A percentile compares a stretch with the other conserved stretches of the same genome.
These are phyloP conservation scores for Torulaspora quercuum DNA, from an alignment of 805 yeast species.

Conservation along the genomic window DNA sequence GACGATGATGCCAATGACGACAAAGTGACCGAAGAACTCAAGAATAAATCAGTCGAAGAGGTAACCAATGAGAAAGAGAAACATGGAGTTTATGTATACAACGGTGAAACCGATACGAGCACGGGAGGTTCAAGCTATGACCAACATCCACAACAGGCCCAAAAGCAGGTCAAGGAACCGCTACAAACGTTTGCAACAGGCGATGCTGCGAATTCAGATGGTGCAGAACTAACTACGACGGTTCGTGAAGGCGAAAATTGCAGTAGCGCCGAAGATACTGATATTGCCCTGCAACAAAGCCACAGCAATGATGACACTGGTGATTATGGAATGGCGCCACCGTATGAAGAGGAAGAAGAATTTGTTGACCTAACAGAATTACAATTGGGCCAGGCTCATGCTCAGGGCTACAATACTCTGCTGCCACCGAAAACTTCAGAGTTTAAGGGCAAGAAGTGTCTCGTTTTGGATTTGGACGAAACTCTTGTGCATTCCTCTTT, in stretches of 20 bases:
- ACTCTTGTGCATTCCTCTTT: conserved; percentile 94
- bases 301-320: conserved; percentile 22
- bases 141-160: conserved; percentile 12
- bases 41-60: conserved; percentile 19
- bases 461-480: conserved; percentile 90
- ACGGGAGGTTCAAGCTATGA: conserved; percentile 26
- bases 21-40: conserved; percentile 3
- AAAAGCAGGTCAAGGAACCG: conserved; percentile 5
- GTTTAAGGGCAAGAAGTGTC: conserved; percentile 69
- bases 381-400: conserved; percentile 68
- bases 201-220: conserved; percentile 5
- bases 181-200: conserved; percentile 4
- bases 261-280: conserved; percentile 21
- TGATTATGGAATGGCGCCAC: conserved; percentile 27
- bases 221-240: conserved; percentile 16
- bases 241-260: conserved; percentile 21
- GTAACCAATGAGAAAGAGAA: conserved; percentile 24
- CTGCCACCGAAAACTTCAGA: conserved; percentile 46
- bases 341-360: conserved; percentile 35
- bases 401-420: conserved; percentile 63
- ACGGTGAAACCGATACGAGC: conserved; percentile 31
- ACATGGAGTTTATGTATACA: conserved; percentile 24
- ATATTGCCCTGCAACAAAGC: conserved; percentile 15
- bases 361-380: conserved; percentile 57
- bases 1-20: conserved; percentile 10